A percentile compares a stretch with the other conserved stretches of the same genome.
phyloP scores from a whole-genome alignment of 2,329 filamentous ascomycete species.

The Trichophyton rubrum region DNA sequence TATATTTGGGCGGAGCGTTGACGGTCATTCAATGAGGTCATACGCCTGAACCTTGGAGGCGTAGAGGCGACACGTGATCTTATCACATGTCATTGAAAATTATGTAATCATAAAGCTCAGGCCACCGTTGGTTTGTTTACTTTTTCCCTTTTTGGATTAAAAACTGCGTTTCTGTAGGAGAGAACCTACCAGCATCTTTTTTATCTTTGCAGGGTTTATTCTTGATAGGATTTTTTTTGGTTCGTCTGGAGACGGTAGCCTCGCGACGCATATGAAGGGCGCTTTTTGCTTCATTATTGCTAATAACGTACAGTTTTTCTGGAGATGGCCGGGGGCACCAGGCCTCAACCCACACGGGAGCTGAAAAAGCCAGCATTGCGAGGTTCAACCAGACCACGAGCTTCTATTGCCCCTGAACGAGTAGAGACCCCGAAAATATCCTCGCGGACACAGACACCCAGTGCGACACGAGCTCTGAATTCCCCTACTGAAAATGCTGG shows the following conservation, averaged over 20 bases:
- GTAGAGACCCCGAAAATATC: slow-evolving; percentile 60
- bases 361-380: slow-evolving; percentile 40
- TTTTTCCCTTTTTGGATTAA: slow-evolving; percentile 12
- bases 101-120: neutral
- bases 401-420: slow-evolving; percentile 41
- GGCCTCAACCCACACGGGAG: slow-evolving; percentile 23
- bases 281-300: neutral
- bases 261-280: neutral
- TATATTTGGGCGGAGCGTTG: neutral
- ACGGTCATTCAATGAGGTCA: slow-evolving; percentile 1
- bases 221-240: neutral
- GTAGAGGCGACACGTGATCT: neutral
- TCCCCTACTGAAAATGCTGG: slow-evolving; percentile 39
- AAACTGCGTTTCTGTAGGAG: neutral
- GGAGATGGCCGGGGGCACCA: slow-evolving; percentile 11
- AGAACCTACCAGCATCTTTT: neutral
- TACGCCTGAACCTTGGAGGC: neutral
- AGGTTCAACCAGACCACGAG: slow-evolving; percentile 41
- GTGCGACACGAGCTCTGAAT: slow-evolving; percentile 26
- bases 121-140: slow-evolving; percentile 10
- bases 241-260: neutral
- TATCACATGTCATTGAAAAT: neutral
- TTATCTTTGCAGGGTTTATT: slow-evolving; percentile 1
- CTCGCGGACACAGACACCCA: slow-evolving; percentile 43
- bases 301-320: neutral